These are phyloP conservation scores for Linaria vulgaris DNA, from an alignment of 257 asterid genomes.

Conservation along the genomic window DNA sequence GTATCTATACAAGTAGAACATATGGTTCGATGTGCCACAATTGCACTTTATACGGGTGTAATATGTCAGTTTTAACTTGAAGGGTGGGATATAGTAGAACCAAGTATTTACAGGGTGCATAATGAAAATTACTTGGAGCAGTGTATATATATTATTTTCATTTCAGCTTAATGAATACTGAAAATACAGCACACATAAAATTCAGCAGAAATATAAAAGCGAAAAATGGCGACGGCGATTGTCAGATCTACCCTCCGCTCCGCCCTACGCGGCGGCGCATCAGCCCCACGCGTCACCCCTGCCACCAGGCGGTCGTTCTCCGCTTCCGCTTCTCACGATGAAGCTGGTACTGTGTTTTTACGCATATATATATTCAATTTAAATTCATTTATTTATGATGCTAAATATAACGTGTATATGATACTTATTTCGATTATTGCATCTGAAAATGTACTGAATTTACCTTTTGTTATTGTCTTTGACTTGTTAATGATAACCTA, in stretches of 20 bases:
- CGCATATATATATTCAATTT: background rate
- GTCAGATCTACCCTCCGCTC: conserved; percentile 77
- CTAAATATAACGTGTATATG: background rate
- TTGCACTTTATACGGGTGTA: no score
- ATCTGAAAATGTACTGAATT: no score
- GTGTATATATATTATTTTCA: no score
- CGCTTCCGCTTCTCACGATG: conserved; percentile 61
- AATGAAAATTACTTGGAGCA: no score
- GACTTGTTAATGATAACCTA: background rate
- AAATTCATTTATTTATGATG: background rate
- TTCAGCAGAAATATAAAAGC: no score
- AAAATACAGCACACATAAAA: no score
- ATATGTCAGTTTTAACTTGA: no score
- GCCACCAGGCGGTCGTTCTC: conserved; percentile 60
- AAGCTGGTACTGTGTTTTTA: conserved; percentile 57
- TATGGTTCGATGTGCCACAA: no score
- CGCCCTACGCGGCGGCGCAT: conserved; percentile 67
- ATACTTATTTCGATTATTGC: background rate
- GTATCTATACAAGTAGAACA: no score
- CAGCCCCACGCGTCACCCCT: conserved; percentile 41
- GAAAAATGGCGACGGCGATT: conserved; percentile 77
- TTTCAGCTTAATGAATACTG: no score
- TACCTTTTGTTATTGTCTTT: background rate
- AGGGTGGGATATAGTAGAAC: no score
- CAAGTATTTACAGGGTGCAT: no score